Evolutionary conservation across 352 stramenopile species (phyloP), one percentile per base, ranked within the genome.

Genomic region (Salisapilia sapeloensis): DNA sequence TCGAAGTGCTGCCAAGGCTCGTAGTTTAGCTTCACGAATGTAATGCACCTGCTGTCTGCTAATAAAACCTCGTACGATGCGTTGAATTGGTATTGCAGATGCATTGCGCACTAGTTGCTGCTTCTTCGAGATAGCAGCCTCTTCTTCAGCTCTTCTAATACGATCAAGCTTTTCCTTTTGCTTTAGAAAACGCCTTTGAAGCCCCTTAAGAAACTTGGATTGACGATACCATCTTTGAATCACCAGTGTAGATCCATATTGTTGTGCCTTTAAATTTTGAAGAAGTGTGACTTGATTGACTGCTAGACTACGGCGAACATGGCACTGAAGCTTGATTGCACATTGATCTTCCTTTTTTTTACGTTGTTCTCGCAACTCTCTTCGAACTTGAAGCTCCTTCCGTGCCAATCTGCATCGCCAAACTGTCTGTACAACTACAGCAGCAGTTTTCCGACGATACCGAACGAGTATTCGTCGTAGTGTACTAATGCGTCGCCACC

Each of bases 21-120:
- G 43, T 3, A 29, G 26, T 24, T 39, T 35, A 2, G 37, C 40
- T 12, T 30, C 26, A 1, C 52, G 11, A 18, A 35, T 49, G 4
- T 29, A 41, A 6, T 29, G 18, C 4, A 51, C 63, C 1, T 48
- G 21, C 17, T 40, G 44, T 1, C 60, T 30, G 0, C 42, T 58
- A 2, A 58, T 28, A 12, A 71, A 53, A 0, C 66, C 50, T 2
- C 62, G 50, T 12, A 46, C 42, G 2, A 70, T 30, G 5, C 60
- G 69, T 29, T 79, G 50, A 0, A 79, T 50, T 0, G 44, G 18
- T 1, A 63, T 26, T 0, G 35, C 56, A 2, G 53, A 46, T 3
- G 26, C 23, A 10, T 60, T 34, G 3, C 42, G 41, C 10, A 28
- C 13, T 10, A 28, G 24, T 13, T 28, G 24, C 24, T 28, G 24